Evolutionary conservation across 257 asterid species (phyloP).

Genomic region (Nicotiana obtusifolia): DNA sequence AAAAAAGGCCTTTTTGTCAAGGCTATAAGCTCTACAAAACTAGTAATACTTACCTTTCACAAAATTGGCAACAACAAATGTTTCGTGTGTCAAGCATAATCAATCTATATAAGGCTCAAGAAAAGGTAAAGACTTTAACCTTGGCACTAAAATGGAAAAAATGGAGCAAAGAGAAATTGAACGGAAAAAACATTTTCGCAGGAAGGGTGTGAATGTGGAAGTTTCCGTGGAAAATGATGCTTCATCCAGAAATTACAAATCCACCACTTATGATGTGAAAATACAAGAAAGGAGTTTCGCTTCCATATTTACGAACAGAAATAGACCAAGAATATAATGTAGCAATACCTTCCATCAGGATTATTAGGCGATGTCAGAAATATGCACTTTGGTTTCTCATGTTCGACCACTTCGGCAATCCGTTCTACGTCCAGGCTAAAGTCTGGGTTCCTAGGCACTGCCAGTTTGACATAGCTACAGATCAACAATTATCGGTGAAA

Average conservation of each 20-base stretch:
- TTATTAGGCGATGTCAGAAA: constrained; percentile 94
- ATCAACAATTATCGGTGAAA: background rate
- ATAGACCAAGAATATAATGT: background rate
- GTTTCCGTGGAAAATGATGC: background rate
- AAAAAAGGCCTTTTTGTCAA: background rate
- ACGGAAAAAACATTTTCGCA: background rate
- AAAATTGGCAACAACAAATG: background rate
- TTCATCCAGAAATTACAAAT: background rate
- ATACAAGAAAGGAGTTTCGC: background rate
- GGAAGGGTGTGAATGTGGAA: background rate
- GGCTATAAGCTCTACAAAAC: background rate
- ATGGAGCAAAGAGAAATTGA: background rate
- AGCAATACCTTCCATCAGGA: constrained; percentile 92
- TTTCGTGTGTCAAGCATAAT: background rate
- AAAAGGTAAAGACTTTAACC: background rate
- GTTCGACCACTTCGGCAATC: constrained; percentile 63
- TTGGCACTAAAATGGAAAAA: background rate
- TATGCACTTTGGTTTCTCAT: constrained; percentile 88
- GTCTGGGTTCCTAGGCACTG: constrained; percentile 82
- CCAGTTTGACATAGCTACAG: constrained; percentile 12
- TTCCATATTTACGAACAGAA: background rate
- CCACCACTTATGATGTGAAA: background rate
- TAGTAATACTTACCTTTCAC: background rate
- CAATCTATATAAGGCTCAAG: background rate
- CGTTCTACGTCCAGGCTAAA: constrained; percentile 78